A percentile compares a stretch with the other conserved stretches of the same genome.
phyloP scores from a whole-genome alignment of 2,329 filamentous ascomycete species.

The Aspergillus glaucus region DNA sequence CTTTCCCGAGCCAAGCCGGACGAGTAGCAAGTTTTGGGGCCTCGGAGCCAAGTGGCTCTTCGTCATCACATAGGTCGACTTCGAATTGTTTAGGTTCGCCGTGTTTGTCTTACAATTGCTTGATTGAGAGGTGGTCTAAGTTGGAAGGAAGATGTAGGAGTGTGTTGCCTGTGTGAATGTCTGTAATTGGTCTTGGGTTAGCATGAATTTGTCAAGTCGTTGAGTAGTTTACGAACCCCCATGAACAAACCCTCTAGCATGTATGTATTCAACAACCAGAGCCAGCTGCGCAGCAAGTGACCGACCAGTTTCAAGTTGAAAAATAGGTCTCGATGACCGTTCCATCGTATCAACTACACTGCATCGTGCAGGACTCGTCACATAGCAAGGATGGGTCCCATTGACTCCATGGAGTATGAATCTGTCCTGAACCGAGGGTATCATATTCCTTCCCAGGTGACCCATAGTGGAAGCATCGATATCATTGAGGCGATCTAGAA shows the following conservation, averaged over 20 bases:
- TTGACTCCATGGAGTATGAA: constrained; percentile 20
- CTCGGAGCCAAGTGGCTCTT: constrained; percentile 15
- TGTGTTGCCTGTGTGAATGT: constrained; percentile 23
- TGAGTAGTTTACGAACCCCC: constrained; percentile 19
- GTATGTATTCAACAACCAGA: constrained; percentile 17
- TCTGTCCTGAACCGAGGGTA: constrained; percentile 15
- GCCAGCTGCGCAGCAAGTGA: constrained; percentile 17
- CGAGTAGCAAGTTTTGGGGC: constrained; percentile 21
- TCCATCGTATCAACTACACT: constrained; percentile 18
- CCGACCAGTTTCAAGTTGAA: constrained; percentile 21
- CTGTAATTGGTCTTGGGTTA: no score
- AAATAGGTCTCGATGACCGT: constrained; percentile 19
- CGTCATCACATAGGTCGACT: constrained; percentile 21
- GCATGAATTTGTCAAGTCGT: constrained; percentile 11
- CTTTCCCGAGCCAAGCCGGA: constrained; percentile 23
- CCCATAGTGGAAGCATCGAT: not conserved
- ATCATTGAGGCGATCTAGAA: constrained; percentile 9
- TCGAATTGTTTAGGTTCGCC: constrained; percentile 6
- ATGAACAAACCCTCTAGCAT: constrained; percentile 22
- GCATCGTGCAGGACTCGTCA: constrained; percentile 14
- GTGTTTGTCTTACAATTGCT: constrained; percentile 26
- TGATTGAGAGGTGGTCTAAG: constrained; percentile 23
- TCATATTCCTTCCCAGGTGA: constrained; percentile 4
- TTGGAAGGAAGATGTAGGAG: constrained; percentile 17
- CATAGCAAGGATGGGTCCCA: constrained; percentile 21